Evolutionary conservation across 169 alveolate species (phyloP).

Genomic region (Eimeria falciformis): DNA sequence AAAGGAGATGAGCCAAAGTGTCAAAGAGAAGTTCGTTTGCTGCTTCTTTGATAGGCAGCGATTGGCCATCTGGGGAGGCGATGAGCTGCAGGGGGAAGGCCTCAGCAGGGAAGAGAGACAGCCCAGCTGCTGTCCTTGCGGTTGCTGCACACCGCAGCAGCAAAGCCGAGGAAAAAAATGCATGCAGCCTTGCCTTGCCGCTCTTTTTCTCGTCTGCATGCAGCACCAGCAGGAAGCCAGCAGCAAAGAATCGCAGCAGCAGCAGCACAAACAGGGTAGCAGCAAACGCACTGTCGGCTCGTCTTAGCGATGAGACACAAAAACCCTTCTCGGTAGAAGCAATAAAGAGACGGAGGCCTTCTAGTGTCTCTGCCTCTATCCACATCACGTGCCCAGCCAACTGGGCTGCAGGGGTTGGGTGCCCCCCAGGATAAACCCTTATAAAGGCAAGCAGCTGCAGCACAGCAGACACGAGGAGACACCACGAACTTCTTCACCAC

Average conservation of each 20-base stretch:
- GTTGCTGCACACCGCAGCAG: neutral
- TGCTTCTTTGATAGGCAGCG: neutral
- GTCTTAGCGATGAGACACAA: neutral
- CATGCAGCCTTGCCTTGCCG: too few relatives aligned
- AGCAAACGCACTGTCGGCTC: neutral
- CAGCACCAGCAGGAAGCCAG: neutral
- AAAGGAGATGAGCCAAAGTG: neutral
- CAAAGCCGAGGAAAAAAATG: neutral
- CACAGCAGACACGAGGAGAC: too few relatives aligned
- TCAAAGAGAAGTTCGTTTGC: neutral
- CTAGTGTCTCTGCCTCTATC: neutral
- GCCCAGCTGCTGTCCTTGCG: neutral
- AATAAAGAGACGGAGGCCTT: neutral
- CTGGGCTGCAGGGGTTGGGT: neutral
- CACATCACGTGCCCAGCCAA: neutral
- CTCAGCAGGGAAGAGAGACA: neutral
- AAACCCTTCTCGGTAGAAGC: neutral
- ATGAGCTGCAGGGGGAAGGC: conserved; percentile 12
- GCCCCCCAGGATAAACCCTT: neutral
- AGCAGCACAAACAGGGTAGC: neutral
- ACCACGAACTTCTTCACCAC: too few relatives aligned
- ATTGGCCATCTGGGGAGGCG: neutral
- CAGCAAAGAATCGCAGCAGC: neutral
- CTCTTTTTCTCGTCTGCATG: neutral
- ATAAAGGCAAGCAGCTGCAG: neutral